Evolutionary conservation across 129 eudicot genomes (phyloP).

Genomic region (Erigeron canadensis): DNA sequence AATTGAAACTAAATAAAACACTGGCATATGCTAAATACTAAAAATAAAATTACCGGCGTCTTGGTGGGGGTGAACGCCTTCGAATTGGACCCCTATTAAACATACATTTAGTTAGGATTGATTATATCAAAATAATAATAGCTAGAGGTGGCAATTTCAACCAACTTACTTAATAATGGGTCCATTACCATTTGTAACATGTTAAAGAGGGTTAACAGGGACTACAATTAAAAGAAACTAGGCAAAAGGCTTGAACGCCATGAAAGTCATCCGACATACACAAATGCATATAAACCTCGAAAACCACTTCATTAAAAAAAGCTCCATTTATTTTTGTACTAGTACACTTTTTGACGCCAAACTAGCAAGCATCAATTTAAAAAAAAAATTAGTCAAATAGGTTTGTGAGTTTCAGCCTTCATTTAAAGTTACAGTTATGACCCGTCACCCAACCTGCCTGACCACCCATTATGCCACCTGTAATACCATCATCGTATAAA

Average conservation of each 20-base stretch:
- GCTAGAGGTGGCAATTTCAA: neutral
- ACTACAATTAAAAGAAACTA: no score
- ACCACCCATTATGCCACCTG: neutral
- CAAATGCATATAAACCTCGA: neutral
- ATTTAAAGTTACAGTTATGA: neutral
- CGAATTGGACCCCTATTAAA: constrained; percentile 72
- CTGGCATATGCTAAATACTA: neutral
- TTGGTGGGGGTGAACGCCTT: constrained; percentile 77
- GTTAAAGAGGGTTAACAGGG: neutral
- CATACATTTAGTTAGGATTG: constrained; percentile 16
- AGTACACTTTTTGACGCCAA: neutral
- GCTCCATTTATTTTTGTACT: neutral
- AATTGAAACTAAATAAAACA: neutral
- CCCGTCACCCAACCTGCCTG: neutral
- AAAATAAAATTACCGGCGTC: constrained; percentile 62
- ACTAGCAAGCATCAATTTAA: neutral
- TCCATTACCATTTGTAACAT: neutral
- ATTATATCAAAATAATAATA: neutral
- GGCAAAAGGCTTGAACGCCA: no score
- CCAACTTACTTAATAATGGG: neutral
- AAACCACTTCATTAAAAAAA: neutral
- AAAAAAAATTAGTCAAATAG: neutral
- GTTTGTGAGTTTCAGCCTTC: neutral
- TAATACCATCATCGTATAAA: neutral
- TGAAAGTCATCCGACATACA: no score